Base-by-base conservation (phyloP, 148 eudicot species). In the Diospyros kaki region DNA sequence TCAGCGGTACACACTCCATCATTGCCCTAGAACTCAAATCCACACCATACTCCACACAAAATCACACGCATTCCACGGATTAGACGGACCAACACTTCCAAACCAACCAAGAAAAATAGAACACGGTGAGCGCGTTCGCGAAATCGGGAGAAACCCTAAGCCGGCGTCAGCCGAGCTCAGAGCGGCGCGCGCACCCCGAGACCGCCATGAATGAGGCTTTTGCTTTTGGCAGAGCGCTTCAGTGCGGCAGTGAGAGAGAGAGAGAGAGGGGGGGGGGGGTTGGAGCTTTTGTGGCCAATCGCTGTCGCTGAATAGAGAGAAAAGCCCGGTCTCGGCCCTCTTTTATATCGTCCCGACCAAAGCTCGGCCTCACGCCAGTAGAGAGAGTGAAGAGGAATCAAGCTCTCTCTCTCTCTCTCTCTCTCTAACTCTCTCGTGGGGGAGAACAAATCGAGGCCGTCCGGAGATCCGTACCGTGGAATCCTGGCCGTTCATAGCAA, bases 401-500 rank as follows among this genome's bases (percentile, higher is more conserved):
- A 40, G 46, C 69, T 59, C 58, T 78, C 72, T 66, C 46, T 51
- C 78, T 58, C 75, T 58, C 55, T 71, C 56, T 44, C 56, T 61
- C 68, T 58, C 76, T 52, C 80, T 50, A 68, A 82, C 75, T 68
- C 17, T 68, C 73, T 72, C 71, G 28, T 28, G 28, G 84, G 81
- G 71, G 55, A 73, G 63, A 42, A 66, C 38, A 59, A 76, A 85
- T 87, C 80, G 51, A 58, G 73, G 50, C 89, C 93, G 94, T 87
- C 52, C 78, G 68, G 71, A 42, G 55, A 81, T 53, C 67, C 85
- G 90, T 88, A 87, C 85, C 53, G 56, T 66, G 72, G 51, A 80
- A 90, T 92, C 84, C 15, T 58, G 86, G 42, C 95, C 97, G 91
- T 94, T 17, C 58, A 76, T 48, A 73, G 72, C 61, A 54, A 71